Percentiles rank a stretch among this genome's conserved stretches.
Evolutionary conservation across 257 asterid species (phyloP).

Genomic region (Ehretia macrophylla): DNA sequence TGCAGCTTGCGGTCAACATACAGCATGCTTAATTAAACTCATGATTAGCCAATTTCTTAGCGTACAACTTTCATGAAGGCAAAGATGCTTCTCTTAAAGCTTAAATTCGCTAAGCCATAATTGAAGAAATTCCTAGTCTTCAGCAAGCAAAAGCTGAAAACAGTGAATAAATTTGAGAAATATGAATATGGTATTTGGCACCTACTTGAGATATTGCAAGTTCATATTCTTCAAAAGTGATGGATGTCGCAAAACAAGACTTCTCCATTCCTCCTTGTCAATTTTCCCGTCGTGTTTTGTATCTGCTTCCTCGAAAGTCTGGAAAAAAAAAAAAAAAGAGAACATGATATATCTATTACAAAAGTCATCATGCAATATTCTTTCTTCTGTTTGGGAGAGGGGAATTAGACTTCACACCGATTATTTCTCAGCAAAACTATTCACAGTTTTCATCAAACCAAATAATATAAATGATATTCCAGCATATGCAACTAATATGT

Average conservation of each 20-base stretch:
- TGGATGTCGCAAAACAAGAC: conserved; percentile 82
- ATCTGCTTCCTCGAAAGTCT: conserved; percentile 97
- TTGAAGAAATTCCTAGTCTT: too few species aligned
- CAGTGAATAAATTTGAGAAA: too few species aligned
- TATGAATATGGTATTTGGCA: neutral
- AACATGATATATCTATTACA: neutral
- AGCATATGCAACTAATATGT: too few species aligned
- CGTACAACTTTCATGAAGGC: too few species aligned
- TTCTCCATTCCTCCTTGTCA: conserved; percentile 96
- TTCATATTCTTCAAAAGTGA: conserved; percentile 94
- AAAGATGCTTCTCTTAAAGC: too few species aligned
- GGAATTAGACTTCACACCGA: neutral
- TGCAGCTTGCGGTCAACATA: too few species aligned
- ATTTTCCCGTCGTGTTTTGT: conserved; percentile 94
- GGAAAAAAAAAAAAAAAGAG: conserved; percentile 15
- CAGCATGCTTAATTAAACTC: too few species aligned
- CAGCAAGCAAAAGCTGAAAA: too few species aligned
- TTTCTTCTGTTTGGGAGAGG: neutral
- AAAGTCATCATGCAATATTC: neutral
- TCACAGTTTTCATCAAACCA: too few species aligned
- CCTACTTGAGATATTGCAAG: conserved; percentile 93
- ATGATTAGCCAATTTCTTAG: too few species aligned
- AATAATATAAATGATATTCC: too few species aligned
- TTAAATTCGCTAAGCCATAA: too few species aligned
- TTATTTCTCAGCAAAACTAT: neutral